Conservation (phyloP, 495 filamentous ascomycete genomes). For the Symbiotaphrina buchneri region DNA sequence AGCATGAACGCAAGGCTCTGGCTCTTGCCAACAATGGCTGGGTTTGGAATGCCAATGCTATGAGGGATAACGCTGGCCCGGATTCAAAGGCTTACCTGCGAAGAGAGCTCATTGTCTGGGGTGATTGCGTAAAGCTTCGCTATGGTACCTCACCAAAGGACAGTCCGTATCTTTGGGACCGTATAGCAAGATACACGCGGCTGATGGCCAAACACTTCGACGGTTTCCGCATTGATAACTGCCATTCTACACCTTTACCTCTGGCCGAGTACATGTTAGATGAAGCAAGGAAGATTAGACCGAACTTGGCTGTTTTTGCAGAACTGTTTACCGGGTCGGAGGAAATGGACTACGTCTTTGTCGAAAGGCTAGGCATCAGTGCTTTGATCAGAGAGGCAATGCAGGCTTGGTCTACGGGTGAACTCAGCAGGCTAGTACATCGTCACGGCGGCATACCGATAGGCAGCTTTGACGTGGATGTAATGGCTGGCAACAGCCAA, state of each 20-base stretch:
- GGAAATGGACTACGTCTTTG: constrained; percentile 86
- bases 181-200: constrained; percentile 80
- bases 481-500: constrained; percentile 10
- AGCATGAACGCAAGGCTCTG: constrained; percentile 53
- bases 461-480: constrained; percentile 81
- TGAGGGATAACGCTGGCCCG: constrained; percentile 83
- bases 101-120: constrained; percentile 93
- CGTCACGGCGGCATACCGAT: constrained; percentile 87
- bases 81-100: constrained; percentile 75
- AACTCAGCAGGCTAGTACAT: constrained; percentile 80
- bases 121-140: constrained; percentile 91
- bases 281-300: constrained; percentile 67
- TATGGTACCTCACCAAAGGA: constrained; percentile 68
- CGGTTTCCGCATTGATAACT: constrained; percentile 95
- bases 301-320: constrained; percentile 77
- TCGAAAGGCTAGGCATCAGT: constrained; percentile 75
- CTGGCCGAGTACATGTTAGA: constrained; percentile 91
- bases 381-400: constrained; percentile 89
- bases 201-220: constrained; percentile 90
- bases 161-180: constrained; percentile 85
- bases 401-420: constrained; percentile 91
- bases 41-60: constrained; percentile 92
- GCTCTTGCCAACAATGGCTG: constrained; percentile 92
- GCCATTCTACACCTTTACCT: constrained; percentile 84
- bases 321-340: constrained; percentile 95